Evolutionary conservation across 768 basidiomycete genomes (phyloP).

Genomic region (Gloeostereum incarnatum): DNA sequence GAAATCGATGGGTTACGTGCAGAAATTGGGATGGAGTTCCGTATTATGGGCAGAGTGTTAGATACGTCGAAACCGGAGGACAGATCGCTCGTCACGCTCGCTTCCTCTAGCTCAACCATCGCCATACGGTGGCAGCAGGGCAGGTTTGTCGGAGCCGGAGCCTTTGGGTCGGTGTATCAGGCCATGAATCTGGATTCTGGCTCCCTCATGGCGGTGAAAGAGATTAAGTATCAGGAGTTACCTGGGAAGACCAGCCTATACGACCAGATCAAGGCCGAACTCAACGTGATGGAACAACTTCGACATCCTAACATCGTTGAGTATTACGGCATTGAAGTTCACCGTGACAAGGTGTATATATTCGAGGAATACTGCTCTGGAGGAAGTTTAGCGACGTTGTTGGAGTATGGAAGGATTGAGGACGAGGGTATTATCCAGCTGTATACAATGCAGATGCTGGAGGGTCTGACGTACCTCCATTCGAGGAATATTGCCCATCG

Average conservation of each 20-base stretch:
- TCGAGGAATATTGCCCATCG: slow-evolving; percentile 89
- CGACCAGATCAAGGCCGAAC: slow-evolving; percentile 91
- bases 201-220: slow-evolving; percentile 97
- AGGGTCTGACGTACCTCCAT: slow-evolving; percentile 90
- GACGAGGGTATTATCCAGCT: slow-evolving; percentile 94
- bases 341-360: slow-evolving; percentile 97
- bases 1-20: slow-evolving; percentile 60
- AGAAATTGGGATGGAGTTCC: slow-evolving; percentile 55
- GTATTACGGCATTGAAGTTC: slow-evolving; percentile 98
- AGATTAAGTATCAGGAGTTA: slow-evolving; percentile 94
- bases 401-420: slow-evolving; percentile 93
- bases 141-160: slow-evolving; percentile 95
- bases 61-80: slow-evolving; percentile 94
- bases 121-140: slow-evolving; percentile 98
- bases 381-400: slow-evolving; percentile 78
- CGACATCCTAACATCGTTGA: slow-evolving; percentile 97
- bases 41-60: slow-evolving; percentile 82
- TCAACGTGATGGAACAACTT: slow-evolving; percentile 96
- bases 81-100: slow-evolving; percentile 87
- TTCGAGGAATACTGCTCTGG: slow-evolving; percentile 99
- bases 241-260: slow-evolving; percentile 82
- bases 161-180: slow-evolving; percentile 98
- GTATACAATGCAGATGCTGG: slow-evolving; percentile 95
- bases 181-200: slow-evolving; percentile 95
- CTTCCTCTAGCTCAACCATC: slow-evolving; percentile 92